These are phyloP conservation scores for Strobilomyces confusus DNA, from an alignment of 768 basidiomycete species.

Conservation along the genomic window DNA sequence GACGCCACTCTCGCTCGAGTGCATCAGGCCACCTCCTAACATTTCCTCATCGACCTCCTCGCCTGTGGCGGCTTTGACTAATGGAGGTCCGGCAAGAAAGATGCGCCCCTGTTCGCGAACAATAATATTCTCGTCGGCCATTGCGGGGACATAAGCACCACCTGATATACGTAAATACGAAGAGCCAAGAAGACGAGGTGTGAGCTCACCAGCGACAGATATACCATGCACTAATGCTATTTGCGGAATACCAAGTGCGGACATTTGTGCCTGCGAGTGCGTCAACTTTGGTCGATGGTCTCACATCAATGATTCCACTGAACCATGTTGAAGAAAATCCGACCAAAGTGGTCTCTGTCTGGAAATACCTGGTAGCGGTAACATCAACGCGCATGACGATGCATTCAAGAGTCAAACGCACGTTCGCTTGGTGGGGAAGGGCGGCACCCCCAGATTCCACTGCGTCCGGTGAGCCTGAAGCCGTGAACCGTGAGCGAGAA, in stretches of 20 bases:
- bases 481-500: neutral
- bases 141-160: conserved; percentile 92
- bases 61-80: conserved; percentile 93
- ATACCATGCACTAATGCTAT: conserved; percentile 93
- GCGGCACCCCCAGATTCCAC: conserved; percentile 95
- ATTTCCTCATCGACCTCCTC: conserved; percentile 92
- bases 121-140: conserved; percentile 93
- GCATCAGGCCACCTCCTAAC: conserved; percentile 87
- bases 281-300: conserved; percentile 8
- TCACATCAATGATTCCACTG: neutral
- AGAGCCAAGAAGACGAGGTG: neutral
- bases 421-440: conserved; percentile 88
- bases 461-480: conserved; percentile 27
- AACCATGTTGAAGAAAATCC: conserved; percentile 98
- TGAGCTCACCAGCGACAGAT: conserved; percentile 68
- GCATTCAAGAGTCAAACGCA: conserved; percentile 2
- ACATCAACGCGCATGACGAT: neutral
- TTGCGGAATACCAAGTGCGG: conserved; percentile 85
- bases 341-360: conserved; percentile 92
- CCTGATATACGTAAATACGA: conserved; percentile 37
- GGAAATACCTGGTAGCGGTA: conserved; percentile 63
- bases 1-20: no score
- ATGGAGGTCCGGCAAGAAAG: conserved; percentile 90
- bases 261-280: conserved; percentile 78
- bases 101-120: conserved; percentile 90